These are phyloP conservation scores for Hirsutella rhossiliensis DNA, from an alignment of 2,329 filamentous ascomycete species.

Conservation along the genomic window DNA sequence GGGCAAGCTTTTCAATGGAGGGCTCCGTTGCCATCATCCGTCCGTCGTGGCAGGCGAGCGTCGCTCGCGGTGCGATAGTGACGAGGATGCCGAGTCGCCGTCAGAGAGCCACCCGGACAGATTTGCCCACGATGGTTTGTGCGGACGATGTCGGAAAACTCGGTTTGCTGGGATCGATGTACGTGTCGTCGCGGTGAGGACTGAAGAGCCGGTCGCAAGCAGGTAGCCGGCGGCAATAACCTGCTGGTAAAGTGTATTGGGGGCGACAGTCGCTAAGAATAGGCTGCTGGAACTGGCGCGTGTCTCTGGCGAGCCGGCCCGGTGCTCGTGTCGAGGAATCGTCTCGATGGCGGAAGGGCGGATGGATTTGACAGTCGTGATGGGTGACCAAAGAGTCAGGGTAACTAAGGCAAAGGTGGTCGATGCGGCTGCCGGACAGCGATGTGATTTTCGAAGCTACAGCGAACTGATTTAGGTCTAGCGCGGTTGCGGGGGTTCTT, in stretches of 20 bases:
- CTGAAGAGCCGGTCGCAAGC: too few relatives aligned
- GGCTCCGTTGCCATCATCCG: slow-evolving; percentile 56
- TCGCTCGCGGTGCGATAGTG: slow-evolving; percentile 18
- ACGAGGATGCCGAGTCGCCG: slow-evolving; percentile 12
- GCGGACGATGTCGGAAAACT: neutral
- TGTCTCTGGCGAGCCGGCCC: neutral
- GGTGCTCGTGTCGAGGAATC: slow-evolving; percentile 2
- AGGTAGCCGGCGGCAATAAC: neutral
- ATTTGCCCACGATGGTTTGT: neutral
- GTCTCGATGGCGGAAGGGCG: slow-evolving; percentile 4
- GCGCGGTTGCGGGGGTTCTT: slow-evolving; percentile 8
- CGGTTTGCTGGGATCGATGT: too few relatives aligned
- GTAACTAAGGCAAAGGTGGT: slow-evolving; percentile 5
- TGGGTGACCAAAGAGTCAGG: slow-evolving; percentile 4
- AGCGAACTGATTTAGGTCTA: slow-evolving; percentile 20
- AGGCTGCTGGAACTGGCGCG: neutral
- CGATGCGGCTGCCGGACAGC: slow-evolving; percentile 16
- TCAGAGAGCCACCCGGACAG: neutral
- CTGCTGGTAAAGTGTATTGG: neutral
- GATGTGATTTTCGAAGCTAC: slow-evolving; percentile 18
- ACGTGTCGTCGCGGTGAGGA: too few relatives aligned
- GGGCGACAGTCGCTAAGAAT: neutral
- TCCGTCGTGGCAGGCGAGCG: slow-evolving; percentile 24
- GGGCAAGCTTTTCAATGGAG: slow-evolving; percentile 38
- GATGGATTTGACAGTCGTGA: slow-evolving; percentile 6